A percentile compares a stretch with the other conserved stretches of the same genome.
phyloP scores from a whole-genome alignment of 371 early-diverging fungal species.

The Rhizopus stolonifer region DNA sequence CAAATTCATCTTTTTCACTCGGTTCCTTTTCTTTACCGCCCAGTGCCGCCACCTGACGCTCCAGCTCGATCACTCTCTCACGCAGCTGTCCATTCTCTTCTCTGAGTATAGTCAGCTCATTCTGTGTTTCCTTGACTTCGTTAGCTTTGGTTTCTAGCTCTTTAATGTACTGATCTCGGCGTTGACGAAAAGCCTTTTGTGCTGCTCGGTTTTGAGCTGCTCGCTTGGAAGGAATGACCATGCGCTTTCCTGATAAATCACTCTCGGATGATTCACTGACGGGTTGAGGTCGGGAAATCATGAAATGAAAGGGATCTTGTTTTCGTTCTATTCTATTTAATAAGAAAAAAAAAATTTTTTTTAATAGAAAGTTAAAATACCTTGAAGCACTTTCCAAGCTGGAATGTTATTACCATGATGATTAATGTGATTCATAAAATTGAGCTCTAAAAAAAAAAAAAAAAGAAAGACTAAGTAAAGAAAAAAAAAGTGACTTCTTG shows the following conservation, averaged over 20 bases:
- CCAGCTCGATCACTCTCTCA: constrained; percentile 13
- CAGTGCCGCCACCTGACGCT: constrained; percentile 15
- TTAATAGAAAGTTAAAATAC: too few species aligned
- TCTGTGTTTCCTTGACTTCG: constrained; percentile 48
- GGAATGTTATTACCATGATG: constrained; percentile 1
- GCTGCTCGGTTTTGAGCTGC: constrained; percentile 49
- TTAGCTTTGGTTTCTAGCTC: constrained; percentile 47
- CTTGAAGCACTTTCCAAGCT: not conserved
- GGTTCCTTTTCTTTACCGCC: constrained; percentile 9
- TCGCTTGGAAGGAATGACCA: constrained; percentile 29
- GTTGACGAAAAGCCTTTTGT: constrained; percentile 48
- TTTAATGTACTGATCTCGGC: constrained; percentile 48
- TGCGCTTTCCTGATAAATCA: constrained; percentile 8
- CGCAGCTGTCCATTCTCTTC: constrained; percentile 40
- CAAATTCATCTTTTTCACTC: not conserved
- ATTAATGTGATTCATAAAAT: constrained; percentile 3
- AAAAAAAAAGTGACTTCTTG: too few species aligned
- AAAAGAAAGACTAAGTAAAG: not conserved
- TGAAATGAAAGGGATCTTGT: constrained; percentile 1
- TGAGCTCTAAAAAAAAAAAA: not conserved
- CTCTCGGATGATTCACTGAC: not conserved
- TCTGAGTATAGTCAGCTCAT: constrained; percentile 42
- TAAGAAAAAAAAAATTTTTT: too few species aligned
- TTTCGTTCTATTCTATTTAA: not conserved
- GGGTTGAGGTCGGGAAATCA: constrained; percentile 4